Percentiles rank a stretch among this genome's conserved stretches.
Conservation (phyloP, 495 filamentous ascomycete genomes). For the Penicillium bialowiezense region DNA sequence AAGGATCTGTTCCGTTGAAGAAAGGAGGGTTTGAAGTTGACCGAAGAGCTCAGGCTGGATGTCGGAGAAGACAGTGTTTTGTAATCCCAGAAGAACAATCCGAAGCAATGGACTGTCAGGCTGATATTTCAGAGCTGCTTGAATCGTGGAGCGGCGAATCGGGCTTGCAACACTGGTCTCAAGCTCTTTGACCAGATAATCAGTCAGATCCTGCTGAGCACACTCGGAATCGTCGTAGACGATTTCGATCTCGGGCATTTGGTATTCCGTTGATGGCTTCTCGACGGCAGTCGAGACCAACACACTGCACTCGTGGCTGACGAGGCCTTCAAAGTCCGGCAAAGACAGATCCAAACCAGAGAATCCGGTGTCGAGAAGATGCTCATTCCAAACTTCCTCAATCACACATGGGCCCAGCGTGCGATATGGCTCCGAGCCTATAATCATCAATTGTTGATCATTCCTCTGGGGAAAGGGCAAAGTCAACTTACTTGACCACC, state of each 20-base stretch:
- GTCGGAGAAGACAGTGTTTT: background rate
- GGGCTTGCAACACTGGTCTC: background rate
- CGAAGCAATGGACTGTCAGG: background rate
- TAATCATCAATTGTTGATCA: background rate
- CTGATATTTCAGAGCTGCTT: background rate
- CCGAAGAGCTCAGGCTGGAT: conserved; percentile 1
- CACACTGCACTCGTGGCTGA: background rate
- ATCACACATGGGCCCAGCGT: conserved; percentile 14
- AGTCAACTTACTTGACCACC: conserved; percentile 13
- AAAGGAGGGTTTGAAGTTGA: conserved; percentile 5
- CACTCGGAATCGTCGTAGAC: background rate
- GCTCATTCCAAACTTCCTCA: conserved; percentile 16
- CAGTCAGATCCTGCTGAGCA: background rate
- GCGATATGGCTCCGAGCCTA: conserved; percentile 7
- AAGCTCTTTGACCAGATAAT: background rate
- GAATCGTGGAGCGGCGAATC: background rate
- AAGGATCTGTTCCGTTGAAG: conserved; percentile 1
- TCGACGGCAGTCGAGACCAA: background rate
- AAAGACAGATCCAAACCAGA: conserved; percentile 13
- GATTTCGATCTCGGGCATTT: background rate
- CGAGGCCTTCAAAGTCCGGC: background rate
- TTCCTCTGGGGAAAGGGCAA: background rate
- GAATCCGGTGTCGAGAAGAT: conserved; percentile 17
- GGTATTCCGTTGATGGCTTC: background rate
- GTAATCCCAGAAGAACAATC: background rate